Percentiles rank a stretch among this genome's conserved stretches.
phyloP scores from a whole-genome alignment of 2,329 filamentous ascomycete genomes.

The Dissoconium aciculare region DNA sequence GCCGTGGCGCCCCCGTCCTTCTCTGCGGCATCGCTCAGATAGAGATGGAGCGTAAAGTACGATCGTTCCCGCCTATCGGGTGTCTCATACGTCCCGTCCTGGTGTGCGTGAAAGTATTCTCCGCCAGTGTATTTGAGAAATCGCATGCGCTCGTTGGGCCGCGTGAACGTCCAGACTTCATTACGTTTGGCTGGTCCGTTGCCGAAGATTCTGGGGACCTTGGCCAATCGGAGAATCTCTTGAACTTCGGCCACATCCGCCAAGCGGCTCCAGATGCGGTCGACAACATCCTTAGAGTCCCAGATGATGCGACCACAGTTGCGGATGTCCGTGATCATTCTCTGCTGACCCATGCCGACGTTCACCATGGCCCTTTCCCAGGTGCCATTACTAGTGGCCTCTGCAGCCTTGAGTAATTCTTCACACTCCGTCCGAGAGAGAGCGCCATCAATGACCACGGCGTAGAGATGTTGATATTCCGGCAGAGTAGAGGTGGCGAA shows the following conservation, averaged over 20 bases:
- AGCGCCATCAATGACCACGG: slow-evolving; percentile 49
- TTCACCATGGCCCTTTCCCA: slow-evolving; percentile 61
- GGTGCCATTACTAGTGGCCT: slow-evolving; percentile 28
- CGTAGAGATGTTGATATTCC: slow-evolving; percentile 41
- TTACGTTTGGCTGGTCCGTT: slow-evolving; percentile 28
- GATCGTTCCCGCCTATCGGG: slow-evolving; percentile 37
- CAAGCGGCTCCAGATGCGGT: slow-evolving; percentile 47
- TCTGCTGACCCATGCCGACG: slow-evolving; percentile 46
- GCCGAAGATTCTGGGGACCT: slow-evolving; percentile 31
- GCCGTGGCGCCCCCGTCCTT: slow-evolving; percentile 38
- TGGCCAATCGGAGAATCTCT: slow-evolving; percentile 25
- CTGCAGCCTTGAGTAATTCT: slow-evolving; percentile 38
- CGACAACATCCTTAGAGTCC: slow-evolving; percentile 48
- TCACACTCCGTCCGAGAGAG: slow-evolving; percentile 49
- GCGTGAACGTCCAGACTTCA: slow-evolving; percentile 29
- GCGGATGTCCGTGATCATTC: slow-evolving; percentile 42
- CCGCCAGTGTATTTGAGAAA: slow-evolving; percentile 59
- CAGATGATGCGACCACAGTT: slow-evolving; percentile 66
- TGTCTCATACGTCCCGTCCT: slow-evolving; percentile 49
- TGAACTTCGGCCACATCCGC: slow-evolving; percentile 35
- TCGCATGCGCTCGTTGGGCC: slow-evolving; percentile 58
- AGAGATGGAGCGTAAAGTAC: slow-evolving; percentile 42
- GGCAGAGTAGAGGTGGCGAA: slow-evolving; percentile 38
- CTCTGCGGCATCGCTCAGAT: slow-evolving; percentile 20
- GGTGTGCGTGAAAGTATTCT: slow-evolving; percentile 59